These are phyloP conservation scores for Henckelia pumila DNA, from an alignment of 257 asterid genomes.

Conservation along the genomic window DNA sequence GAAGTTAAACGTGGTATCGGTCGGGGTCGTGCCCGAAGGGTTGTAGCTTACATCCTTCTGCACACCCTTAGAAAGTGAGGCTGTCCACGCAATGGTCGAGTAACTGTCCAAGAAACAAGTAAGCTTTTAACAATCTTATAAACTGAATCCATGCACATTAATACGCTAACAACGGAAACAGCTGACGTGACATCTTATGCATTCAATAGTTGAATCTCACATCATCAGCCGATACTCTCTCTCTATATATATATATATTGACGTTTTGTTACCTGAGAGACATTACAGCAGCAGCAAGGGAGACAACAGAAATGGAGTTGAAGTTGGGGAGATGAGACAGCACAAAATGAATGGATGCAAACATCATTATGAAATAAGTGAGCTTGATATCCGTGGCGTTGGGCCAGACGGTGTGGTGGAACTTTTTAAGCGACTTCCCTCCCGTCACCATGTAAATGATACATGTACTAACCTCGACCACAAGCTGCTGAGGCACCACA, in stretches of 20 bases:
- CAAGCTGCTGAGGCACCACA: conserved; percentile 44
- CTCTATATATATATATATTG: no score
- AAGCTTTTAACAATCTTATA: not conserved
- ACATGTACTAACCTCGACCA: conserved; percentile 47
- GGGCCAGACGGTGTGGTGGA: conserved; percentile 33
- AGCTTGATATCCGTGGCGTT: conserved; percentile 33
- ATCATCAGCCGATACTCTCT: no score
- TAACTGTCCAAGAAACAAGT: conserved; percentile 22
- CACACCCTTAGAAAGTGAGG: conserved; percentile 26
- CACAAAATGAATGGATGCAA: conserved; percentile 38
- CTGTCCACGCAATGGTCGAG: conserved; percentile 44
- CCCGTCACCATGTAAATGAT: conserved; percentile 52
- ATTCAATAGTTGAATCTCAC: no score
- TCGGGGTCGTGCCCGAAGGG: conserved; percentile 11
- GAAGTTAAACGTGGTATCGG: conserved; percentile 34
- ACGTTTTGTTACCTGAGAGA: conserved; percentile 30
- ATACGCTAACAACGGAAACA: no score
- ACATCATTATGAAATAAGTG: conserved; percentile 41
- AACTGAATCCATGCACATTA: not conserved
- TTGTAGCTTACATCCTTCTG: conserved; percentile 21
- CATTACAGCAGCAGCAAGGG: conserved; percentile 48
- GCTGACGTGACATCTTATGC: no score
- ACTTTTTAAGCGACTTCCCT: conserved; percentile 39
- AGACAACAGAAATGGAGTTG: conserved; percentile 41
- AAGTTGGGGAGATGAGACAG: conserved; percentile 48